phyloP scores from a whole-genome alignment of 139 green algal genomes.

The Chlamydomonas incerta region DNA sequence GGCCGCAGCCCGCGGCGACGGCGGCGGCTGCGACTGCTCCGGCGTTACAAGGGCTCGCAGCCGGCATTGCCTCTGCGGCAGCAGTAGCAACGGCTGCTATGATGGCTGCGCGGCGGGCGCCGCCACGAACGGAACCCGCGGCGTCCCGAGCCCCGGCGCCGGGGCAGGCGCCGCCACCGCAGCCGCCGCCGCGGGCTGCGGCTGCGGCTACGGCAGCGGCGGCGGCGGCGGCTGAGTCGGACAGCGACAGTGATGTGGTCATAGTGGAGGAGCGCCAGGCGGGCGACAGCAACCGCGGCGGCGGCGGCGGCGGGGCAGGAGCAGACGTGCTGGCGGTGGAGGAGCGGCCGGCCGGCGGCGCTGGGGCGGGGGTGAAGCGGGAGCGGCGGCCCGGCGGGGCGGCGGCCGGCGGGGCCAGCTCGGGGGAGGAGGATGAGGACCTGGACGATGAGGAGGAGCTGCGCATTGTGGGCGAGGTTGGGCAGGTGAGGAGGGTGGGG shows the following conservation, averaged over 20 bases:
- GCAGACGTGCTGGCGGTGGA: not conserved
- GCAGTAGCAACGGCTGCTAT: too few relatives aligned
- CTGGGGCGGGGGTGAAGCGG: not conserved
- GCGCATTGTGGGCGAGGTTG: not conserved
- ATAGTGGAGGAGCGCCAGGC: not conserved
- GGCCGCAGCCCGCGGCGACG: too few relatives aligned
- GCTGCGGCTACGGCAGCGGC: not conserved
- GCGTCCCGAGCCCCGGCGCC: too few relatives aligned
- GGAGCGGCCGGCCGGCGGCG: not conserved
- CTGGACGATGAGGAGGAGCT: slow-evolving; percentile 22
- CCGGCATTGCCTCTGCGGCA: too few relatives aligned
- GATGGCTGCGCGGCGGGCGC: too few relatives aligned
- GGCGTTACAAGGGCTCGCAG: too few relatives aligned
- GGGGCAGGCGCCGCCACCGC: too few relatives aligned
- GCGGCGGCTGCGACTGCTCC: not conserved
- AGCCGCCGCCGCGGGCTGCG: too few relatives aligned
- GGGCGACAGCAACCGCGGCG: not conserved
- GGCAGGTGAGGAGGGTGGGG: slow-evolving; percentile 29
- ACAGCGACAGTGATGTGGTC: not conserved
- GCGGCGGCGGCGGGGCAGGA: too few relatives aligned
- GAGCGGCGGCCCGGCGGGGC: not conserved
- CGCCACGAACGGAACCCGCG: too few relatives aligned
- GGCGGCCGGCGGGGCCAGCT: not conserved
- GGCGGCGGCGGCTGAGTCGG: too few relatives aligned
- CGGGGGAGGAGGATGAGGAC: not conserved